Percentiles rank a stretch among this genome's conserved stretches.
Conservation (phyloP, 2,329 filamentous ascomycete species). For the Aureobasidium sp. region DNA sequence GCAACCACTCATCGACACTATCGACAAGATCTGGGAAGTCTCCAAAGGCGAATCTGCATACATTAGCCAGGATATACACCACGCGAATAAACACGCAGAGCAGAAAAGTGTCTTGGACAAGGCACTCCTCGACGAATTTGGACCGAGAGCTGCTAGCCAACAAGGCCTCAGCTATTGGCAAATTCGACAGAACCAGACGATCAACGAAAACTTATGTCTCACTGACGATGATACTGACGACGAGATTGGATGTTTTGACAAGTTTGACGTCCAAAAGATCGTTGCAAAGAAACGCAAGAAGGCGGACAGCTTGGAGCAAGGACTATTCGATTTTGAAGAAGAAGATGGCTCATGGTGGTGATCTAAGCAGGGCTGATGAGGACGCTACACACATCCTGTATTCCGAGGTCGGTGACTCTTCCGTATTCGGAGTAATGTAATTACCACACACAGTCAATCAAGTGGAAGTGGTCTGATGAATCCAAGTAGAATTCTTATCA, state of each 20-base stretch:
- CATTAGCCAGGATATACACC: neutral
- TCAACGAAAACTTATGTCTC: neutral
- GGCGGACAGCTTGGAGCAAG: neutral
- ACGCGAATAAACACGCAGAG: neutral
- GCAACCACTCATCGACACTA: neutral
- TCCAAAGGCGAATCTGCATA: neutral
- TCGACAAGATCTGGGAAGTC: neutral
- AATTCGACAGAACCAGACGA: neutral
- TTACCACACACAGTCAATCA: too few relatives aligned
- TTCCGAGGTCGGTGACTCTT: neutral
- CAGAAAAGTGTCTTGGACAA: neutral
- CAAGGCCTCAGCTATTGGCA: neutral
- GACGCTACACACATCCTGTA: neutral
- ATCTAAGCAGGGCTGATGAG: neutral
- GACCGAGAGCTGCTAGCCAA: neutral
- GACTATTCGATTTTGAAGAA: neutral
- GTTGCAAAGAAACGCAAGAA: neutral
- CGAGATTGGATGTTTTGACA: neutral
- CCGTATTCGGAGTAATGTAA: neutral
- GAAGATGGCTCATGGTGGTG: neutral
- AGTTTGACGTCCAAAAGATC: neutral
- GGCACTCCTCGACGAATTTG: neutral
- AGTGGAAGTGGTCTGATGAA: too few relatives aligned
- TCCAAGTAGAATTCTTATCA: too few relatives aligned
- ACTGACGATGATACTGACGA: constrained; percentile 3